Percentiles rank a stretch among this genome's conserved stretches.
Evolutionary conservation across 2,329 filamentous ascomycete species (phyloP).

Genomic region (Penicillium expansum): DNA sequence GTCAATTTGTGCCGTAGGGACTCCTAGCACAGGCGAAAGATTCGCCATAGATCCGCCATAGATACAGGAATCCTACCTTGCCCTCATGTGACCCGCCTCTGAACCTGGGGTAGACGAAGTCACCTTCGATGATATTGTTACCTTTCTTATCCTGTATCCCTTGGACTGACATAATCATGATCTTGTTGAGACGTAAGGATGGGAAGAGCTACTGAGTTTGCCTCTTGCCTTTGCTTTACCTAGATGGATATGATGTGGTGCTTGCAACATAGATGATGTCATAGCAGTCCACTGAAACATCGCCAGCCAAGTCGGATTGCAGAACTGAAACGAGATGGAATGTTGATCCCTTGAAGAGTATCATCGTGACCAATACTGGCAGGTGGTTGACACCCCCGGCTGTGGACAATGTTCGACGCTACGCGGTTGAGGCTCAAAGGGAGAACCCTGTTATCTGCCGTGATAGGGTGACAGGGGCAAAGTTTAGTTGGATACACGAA

Average conservation of each 20-base stretch:
- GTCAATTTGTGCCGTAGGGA: not conserved
- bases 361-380: not conserved
- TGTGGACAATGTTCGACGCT: too few species aligned
- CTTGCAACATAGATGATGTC: slow-evolving; percentile 9
- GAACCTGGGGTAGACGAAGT: slow-evolving; percentile 24
- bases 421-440: slow-evolving; percentile 1
- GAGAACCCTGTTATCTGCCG: not conserved
- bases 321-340: not conserved
- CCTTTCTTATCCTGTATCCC: slow-evolving; percentile 23
- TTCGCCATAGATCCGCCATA: not conserved
- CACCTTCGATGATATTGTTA: slow-evolving; percentile 21
- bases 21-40: not conserved
- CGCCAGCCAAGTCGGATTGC: not conserved
- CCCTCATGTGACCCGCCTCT: slow-evolving; percentile 27
- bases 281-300: slow-evolving; percentile 2
- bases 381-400: not conserved
- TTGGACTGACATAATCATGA: slow-evolving; percentile 18
- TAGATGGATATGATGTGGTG: slow-evolving; percentile 7
- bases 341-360: not conserved
- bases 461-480: not conserved
- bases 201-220: not conserved
- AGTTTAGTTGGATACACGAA: not conserved
- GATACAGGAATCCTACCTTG: too few species aligned
- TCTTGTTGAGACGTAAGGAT: not conserved
- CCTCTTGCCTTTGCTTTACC: not conserved